These are phyloP conservation scores for Amanita jacksonii DNA, from an alignment of 768 basidiomycete genomes.

Conservation along the genomic window DNA sequence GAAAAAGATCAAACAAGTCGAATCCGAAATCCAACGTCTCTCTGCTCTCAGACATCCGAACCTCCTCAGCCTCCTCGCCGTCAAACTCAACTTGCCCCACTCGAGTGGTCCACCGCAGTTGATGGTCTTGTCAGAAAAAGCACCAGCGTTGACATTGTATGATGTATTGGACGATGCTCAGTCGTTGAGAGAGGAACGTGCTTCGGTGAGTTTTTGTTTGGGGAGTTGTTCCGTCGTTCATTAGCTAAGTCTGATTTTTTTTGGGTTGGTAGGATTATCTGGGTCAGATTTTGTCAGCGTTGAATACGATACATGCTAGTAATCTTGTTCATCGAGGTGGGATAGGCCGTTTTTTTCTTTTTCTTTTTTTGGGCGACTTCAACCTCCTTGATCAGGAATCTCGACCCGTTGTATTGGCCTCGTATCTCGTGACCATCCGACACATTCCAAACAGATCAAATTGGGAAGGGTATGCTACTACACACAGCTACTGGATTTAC, in stretches of 20 bases:
- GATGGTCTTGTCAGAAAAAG: constrained; percentile 62
- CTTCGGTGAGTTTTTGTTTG: constrained; percentile 39
- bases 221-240: background rate
- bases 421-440: constrained; percentile 33
- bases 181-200: constrained; percentile 61
- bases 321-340: constrained; percentile 66
- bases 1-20: constrained; percentile 61
- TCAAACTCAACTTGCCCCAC: constrained; percentile 48
- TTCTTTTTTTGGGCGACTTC: background rate
- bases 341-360: too few relatives aligned
- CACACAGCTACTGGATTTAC: constrained; percentile 65
- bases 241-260: background rate
- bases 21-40: constrained; percentile 55
- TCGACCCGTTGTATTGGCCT: constrained; percentile 53
- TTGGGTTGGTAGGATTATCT: constrained; percentile 54
- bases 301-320: constrained; percentile 56
- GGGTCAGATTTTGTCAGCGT: constrained; percentile 57
- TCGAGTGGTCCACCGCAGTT: constrained; percentile 42
- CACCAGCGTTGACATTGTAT: constrained; percentile 53
- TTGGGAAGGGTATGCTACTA: constrained; percentile 66
- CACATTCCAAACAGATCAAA: constrained; percentile 58
- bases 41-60: constrained; percentile 53
- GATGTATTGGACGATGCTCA: constrained; percentile 75
- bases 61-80: constrained; percentile 57
- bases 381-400: constrained; percentile 34